phyloP scores from a whole-genome alignment of 1,139 yeast genomes.

The Zygoascus hellenicus region DNA sequence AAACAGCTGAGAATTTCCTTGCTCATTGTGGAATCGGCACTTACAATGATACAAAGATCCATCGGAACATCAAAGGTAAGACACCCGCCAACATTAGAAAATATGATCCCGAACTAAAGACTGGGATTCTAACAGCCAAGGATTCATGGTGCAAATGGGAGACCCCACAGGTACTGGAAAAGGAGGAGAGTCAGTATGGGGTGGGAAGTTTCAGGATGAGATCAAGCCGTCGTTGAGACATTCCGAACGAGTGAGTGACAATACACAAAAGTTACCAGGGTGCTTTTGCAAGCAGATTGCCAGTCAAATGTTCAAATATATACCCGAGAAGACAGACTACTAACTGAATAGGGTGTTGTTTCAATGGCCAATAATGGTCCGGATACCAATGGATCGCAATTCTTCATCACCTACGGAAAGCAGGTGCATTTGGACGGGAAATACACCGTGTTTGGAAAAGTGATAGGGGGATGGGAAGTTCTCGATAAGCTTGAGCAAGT shows the following conservation, averaged over 20 bases:
- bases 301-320: too few species aligned
- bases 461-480: conserved; percentile 38
- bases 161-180: conserved; percentile 48
- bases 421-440: conserved; percentile 47
- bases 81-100: conserved; percentile 20
- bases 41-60: conserved; percentile 38
- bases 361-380: conserved; percentile 46
- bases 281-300: too few species aligned
- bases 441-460: conserved; percentile 54
- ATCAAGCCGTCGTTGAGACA: conserved; percentile 40
- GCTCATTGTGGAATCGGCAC: conserved; percentile 47
- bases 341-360: conserved; percentile 34
- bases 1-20: conserved; percentile 40
- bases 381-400: conserved; percentile 42
- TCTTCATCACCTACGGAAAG: conserved; percentile 39
- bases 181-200: conserved; percentile 49
- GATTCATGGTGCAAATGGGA: conserved; percentile 47
- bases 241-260: conserved; percentile 39
- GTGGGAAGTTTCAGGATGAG: conserved; percentile 47
- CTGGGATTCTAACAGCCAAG: conserved; percentile 11
- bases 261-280: not conserved
- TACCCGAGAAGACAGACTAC: not conserved
- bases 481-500: conserved; percentile 38
- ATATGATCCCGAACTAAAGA: not conserved
- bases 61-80: conserved; percentile 39